Percentiles rank a stretch among this genome's conserved stretches.
These are phyloP conservation scores for Phascolomyces articulosus DNA, from an alignment of 371 early-diverging fungal genomes.

Conservation along the genomic window DNA sequence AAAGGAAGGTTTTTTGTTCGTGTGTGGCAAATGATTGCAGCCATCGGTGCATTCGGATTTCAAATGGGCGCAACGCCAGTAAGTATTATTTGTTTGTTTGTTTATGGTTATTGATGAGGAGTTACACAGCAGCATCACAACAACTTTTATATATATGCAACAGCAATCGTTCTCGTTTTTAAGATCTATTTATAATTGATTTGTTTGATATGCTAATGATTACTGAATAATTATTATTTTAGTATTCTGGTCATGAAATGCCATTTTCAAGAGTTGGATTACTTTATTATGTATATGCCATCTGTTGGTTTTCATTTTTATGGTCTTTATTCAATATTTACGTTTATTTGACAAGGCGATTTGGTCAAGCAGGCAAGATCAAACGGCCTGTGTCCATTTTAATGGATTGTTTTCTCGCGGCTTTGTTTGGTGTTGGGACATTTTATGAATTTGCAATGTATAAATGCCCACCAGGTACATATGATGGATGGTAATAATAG, in stretches of 20 bases:
- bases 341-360: conserved; percentile 33
- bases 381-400: conserved; percentile 25
- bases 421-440: conserved; percentile 33
- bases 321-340: conserved; percentile 33
- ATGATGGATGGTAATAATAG: conserved; percentile 44
- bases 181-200: too few species aligned
- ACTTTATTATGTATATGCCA: conserved; percentile 28
- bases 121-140: background rate
- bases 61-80: conserved; percentile 38
- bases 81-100: conserved; percentile 9
- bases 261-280: conserved; percentile 16
- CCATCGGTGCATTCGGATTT: conserved; percentile 42
- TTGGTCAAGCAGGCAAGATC: conserved; percentile 28
- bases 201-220: too few species aligned
- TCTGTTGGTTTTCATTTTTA: conserved; percentile 26
- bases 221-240: too few species aligned
- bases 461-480: conserved; percentile 32
- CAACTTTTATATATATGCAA: background rate
- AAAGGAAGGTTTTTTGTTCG: conserved; percentile 23
- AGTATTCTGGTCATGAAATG: conserved; percentile 10
- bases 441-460: conserved; percentile 36
- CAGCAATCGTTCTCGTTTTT: too few species aligned
- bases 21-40: conserved; percentile 34
- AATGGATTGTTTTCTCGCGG: conserved; percentile 28
- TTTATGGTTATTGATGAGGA: too few species aligned